Conservation (phyloP, 164 flowering plant genomes). For the Houttuynia cordata region DNA sequence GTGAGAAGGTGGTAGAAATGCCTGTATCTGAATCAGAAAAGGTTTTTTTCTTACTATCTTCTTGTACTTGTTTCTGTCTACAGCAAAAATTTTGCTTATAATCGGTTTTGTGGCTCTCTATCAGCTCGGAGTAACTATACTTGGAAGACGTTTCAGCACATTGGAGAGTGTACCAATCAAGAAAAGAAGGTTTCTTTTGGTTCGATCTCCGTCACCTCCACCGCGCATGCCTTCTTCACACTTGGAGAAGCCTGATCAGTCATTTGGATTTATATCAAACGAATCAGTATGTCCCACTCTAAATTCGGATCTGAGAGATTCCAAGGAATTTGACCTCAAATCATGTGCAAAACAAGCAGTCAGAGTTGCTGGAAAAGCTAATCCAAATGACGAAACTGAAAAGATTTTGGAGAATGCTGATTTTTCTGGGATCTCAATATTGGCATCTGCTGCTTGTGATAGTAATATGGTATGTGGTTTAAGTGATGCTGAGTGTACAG, state of each 20-base stretch:
- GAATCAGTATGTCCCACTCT: too few relatives aligned
- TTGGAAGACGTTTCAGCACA: slow-evolving; percentile 38
- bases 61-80: neutral
- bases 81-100: neutral
- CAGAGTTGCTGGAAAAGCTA: neutral
- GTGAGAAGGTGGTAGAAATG: slow-evolving; percentile 20
- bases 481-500: slow-evolving; percentile 7
- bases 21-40: slow-evolving; percentile 58
- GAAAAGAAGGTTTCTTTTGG: slow-evolving; percentile 40
- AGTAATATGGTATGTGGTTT: slow-evolving; percentile 18
- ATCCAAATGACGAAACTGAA: slow-evolving; percentile 5
- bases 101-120: slow-evolving; percentile 5
- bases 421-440: slow-evolving; percentile 58
- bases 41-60: slow-evolving; percentile 20
- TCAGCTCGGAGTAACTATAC: slow-evolving; percentile 45
- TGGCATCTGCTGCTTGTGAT: slow-evolving; percentile 62
- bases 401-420: slow-evolving; percentile 22
- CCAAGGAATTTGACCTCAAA: neutral
- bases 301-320: too few relatives aligned
- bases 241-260: slow-evolving; percentile 13
- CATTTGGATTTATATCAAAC: too few relatives aligned
- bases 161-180: slow-evolving; percentile 56
- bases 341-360: neutral
- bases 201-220: slow-evolving; percentile 38
- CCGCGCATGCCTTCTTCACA: slow-evolving; percentile 15